Percentiles rank a stretch among this genome's conserved stretches.
Evolutionary conservation across 2,329 filamentous ascomycete species (phyloP).

Genomic region (Akanthomyces dipterigenus): DNA sequence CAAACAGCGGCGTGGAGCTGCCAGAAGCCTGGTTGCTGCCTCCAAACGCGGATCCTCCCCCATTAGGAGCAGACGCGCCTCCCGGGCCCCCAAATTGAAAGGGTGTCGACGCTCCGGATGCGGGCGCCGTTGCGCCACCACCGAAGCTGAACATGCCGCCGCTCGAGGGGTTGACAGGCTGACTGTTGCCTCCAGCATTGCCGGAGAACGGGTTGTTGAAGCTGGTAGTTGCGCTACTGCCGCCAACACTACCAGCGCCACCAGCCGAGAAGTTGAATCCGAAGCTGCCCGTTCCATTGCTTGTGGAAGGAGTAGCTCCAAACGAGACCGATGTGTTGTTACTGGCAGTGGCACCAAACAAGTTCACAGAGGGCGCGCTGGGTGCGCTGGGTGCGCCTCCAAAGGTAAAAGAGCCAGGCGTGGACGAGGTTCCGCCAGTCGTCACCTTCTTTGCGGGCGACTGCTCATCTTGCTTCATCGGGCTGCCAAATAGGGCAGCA

Average conservation of each 20-base stretch:
- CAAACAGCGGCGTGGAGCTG: constrained; percentile 24
- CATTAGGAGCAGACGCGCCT: constrained; percentile 19
- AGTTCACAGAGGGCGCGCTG: constrained; percentile 28
- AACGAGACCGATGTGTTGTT: constrained; percentile 31
- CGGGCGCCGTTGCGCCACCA: constrained; percentile 22
- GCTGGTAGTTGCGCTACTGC: constrained; percentile 21
- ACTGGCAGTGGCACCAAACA: constrained; percentile 27
- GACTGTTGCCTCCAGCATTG: constrained; percentile 17
- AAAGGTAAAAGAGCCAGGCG: constrained; percentile 31
- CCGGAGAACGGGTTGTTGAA: constrained; percentile 37
- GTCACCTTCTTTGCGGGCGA: constrained; percentile 32
- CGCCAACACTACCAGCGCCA: background rate
- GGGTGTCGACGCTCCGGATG: constrained; percentile 21
- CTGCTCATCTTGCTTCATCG: constrained; percentile 37
- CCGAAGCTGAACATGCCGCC: constrained; percentile 34
- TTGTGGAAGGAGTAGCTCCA: constrained; percentile 19
- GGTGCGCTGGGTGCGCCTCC: constrained; percentile 19
- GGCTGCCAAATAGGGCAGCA: constrained; percentile 33
- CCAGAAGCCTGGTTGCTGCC: constrained; percentile 18
- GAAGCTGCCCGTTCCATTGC: constrained; percentile 17
- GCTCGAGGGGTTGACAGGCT: constrained; percentile 19
- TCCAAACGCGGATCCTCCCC: constrained; percentile 21
- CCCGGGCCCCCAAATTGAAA: constrained; percentile 33
- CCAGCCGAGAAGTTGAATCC: constrained; percentile 28
- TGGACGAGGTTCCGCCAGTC: constrained; percentile 16